phyloP scores from a whole-genome alignment of 495 filamentous ascomycete genomes.

The Sabuloglossum arenarium region DNA sequence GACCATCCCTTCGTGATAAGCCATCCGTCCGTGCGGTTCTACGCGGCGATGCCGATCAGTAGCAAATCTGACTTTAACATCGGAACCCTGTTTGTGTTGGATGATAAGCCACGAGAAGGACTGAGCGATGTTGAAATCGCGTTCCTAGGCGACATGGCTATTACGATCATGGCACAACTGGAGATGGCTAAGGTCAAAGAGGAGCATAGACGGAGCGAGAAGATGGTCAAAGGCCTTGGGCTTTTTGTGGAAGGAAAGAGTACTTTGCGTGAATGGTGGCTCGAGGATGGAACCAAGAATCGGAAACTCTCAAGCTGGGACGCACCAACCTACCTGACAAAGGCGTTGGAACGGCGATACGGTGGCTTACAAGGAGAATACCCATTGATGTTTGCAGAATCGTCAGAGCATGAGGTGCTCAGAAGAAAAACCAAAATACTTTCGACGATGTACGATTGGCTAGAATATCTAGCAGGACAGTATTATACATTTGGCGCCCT shows the following conservation, averaged over 20 bases:
- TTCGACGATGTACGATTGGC: no score
- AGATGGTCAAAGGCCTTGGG: slow-evolving; percentile 20
- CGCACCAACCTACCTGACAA: neutral
- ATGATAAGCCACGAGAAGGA: slow-evolving; percentile 5
- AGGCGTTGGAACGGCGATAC: neutral
- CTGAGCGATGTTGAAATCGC: slow-evolving; percentile 8
- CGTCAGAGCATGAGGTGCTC: no score
- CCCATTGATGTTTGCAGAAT: no score
- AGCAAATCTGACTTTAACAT: slow-evolving; percentile 7
- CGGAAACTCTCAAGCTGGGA: neutral
- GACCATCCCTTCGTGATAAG: slow-evolving; percentile 7
- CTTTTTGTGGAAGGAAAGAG: slow-evolving; percentile 19
- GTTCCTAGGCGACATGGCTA: slow-evolving; percentile 21
- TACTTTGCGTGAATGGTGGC: slow-evolving; percentile 12
- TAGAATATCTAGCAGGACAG: no score
- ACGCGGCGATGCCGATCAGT: slow-evolving; percentile 8
- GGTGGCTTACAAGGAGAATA: no score
- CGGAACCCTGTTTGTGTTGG: slow-evolving; percentile 8
- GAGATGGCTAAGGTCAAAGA: slow-evolving; percentile 17
- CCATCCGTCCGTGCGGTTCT: slow-evolving; percentile 9
- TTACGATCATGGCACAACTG: slow-evolving; percentile 24
- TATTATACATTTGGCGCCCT: no score
- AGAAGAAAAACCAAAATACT: no score
- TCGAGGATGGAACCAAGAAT: slow-evolving; percentile 4
- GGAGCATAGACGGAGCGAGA: slow-evolving; percentile 17